phyloP scores from a whole-genome alignment of 176 grass and related monocot species.

The Carex myosuroides region DNA sequence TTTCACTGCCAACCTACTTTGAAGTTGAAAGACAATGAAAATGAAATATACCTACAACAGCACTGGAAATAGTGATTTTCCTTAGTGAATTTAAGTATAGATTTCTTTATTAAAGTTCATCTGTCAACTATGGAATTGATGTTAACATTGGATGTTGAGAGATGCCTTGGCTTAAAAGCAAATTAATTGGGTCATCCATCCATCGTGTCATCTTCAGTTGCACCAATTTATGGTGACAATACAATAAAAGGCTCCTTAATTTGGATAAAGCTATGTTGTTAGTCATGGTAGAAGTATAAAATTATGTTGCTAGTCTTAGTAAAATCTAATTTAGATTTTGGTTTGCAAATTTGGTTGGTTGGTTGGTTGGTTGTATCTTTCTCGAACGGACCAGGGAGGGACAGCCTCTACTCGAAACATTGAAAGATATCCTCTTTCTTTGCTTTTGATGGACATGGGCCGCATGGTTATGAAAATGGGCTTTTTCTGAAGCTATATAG shows the following conservation, averaged over 20 bases:
- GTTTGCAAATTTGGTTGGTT: neutral
- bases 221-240: neutral
- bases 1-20: neutral
- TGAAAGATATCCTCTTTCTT: neutral
- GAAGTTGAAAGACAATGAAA: slow-evolving; percentile 11
- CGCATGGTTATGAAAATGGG: neutral
- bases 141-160: neutral
- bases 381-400: neutral
- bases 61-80: neutral
- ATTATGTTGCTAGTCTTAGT: neutral
- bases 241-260: neutral
- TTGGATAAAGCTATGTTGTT: neutral
- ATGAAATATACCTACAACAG: slow-evolving; percentile 21
- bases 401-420: neutral
- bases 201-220: neutral
- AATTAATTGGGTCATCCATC: neutral
- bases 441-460: neutral
- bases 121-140: neutral
- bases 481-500: neutral
- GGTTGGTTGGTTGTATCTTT: neutral
- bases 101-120: neutral
- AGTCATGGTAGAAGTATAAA: neutral
- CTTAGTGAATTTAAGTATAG: neutral
- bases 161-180: slow-evolving; percentile 8
- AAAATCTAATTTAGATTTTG: neutral